phyloP scores from a whole-genome alignment of 1,284 basidiomycete species.

The Melampsora occidentalis region DNA sequence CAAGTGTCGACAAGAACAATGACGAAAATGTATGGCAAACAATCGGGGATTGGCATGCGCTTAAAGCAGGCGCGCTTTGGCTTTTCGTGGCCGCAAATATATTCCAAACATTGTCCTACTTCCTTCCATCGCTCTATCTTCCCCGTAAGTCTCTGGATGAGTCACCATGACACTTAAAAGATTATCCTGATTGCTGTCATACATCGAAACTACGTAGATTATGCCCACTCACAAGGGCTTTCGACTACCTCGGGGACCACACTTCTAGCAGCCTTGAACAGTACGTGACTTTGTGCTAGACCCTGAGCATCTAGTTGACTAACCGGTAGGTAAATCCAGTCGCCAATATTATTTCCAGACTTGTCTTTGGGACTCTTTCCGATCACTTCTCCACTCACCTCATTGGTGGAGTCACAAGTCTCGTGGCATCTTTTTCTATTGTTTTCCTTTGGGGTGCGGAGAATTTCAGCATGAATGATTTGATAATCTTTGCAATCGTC shows the following conservation, averaged over 20 bases:
- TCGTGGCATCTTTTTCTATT: conserved; percentile 13
- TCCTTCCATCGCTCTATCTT: conserved; percentile 41
- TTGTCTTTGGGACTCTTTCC: conserved; percentile 24
- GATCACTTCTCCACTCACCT: conserved; percentile 32
- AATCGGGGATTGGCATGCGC: conserved; percentile 26
- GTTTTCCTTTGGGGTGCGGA: conserved; percentile 36
- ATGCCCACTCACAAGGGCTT: background rate
- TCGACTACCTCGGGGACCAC: background rate
- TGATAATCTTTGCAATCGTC: conserved; percentile 19
- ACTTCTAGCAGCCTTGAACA: conserved; percentile 5
- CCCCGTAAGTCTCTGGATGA: conserved; percentile 26
- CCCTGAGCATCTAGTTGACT: background rate
- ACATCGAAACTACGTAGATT: background rate
- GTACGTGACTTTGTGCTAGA: background rate
- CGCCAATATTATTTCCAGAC: conserved; percentile 4
- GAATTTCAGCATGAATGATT: background rate
- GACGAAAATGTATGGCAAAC: background rate
- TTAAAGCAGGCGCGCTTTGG: conserved; percentile 35
- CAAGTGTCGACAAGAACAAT: too few relatives aligned
- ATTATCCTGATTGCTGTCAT: too few relatives aligned
- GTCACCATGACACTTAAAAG: too few relatives aligned
- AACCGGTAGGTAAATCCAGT: background rate
- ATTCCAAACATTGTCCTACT: conserved; percentile 30
- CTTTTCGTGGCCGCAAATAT: conserved; percentile 33
- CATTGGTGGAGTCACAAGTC: conserved; percentile 21